These are phyloP conservation scores for Mikania micrantha DNA, from an alignment of 129 eudicot genomes.

Conservation along the genomic window DNA sequence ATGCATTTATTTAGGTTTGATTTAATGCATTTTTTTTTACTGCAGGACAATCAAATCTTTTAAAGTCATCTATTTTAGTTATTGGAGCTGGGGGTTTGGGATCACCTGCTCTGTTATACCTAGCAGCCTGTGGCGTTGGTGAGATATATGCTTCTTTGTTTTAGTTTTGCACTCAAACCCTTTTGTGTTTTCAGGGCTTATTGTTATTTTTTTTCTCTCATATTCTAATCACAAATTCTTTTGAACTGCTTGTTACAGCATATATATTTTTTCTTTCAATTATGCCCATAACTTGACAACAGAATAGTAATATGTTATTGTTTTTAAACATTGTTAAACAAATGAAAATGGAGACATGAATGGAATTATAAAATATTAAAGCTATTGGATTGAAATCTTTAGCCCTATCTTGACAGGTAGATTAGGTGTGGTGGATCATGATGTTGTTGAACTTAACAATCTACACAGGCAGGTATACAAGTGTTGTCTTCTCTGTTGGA, in stretches of 20 bases:
- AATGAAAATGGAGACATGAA: too few species aligned
- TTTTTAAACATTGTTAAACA: neutral
- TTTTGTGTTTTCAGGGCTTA: neutral
- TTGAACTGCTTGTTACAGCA: neutral
- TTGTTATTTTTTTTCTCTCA: neutral
- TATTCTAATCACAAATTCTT: neutral
- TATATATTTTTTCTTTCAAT: neutral
- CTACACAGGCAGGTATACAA: conserved; percentile 83
- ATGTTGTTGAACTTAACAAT: conserved; percentile 95
- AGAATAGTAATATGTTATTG: neutral
- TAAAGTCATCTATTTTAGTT: conserved; percentile 78
- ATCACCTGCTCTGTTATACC: conserved; percentile 88
- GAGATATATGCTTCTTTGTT: conserved; percentile 10
- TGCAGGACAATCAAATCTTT: conserved; percentile 71
- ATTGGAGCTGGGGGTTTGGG: conserved; percentile 99
- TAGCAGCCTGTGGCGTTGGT: conserved; percentile 98
- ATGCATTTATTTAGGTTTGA: neutral
- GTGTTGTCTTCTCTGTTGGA: neutral
- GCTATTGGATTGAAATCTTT: neutral
- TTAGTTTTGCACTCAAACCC: neutral
- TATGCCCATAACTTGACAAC: neutral
- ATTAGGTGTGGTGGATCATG: conserved; percentile 94
- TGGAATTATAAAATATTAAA: too few species aligned
- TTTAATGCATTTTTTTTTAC: conserved; percentile 15
- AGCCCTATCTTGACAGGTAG: conserved; percentile 45